phyloP scores from a whole-genome alignment of 257 asterid genomes.

The Przewalskia tangutica region DNA sequence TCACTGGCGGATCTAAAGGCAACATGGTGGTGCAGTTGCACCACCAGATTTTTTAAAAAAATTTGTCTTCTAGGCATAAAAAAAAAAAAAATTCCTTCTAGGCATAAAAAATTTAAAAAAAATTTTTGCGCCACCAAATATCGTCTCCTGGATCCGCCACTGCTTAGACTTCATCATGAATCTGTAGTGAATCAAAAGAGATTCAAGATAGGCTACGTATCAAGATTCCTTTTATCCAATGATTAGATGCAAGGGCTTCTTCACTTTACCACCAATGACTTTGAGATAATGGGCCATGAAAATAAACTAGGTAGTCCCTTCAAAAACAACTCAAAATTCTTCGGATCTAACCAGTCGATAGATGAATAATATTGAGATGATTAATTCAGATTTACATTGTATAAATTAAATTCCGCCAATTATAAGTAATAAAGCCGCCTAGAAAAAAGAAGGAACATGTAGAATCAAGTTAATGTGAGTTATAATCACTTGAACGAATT shows the following conservation, averaged over 20 bases:
- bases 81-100: no score
- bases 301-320: not conserved
- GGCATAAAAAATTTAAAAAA: no score
- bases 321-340: not conserved
- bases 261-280: not conserved
- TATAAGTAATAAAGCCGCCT: not conserved
- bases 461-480: not conserved
- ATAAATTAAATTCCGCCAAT: not conserved
- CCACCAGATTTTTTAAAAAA: no score
- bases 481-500: not conserved
- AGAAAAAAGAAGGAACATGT: not conserved
- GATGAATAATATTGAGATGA: not conserved
- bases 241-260: not conserved
- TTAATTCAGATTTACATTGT: not conserved
- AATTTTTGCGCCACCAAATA: no score
- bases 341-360: not conserved
- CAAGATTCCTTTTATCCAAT: not conserved
- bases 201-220: not conserved
- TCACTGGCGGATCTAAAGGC: no score
- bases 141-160: no score
- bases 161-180: constrained; percentile 1
- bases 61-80: no score
- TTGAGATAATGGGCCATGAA: not conserved
- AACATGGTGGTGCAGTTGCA: no score
- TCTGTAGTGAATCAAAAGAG: not conserved